These are phyloP conservation scores for Fusarium metavorans DNA, from an alignment of 2,329 filamentous ascomycete species.

Conservation along the genomic window DNA sequence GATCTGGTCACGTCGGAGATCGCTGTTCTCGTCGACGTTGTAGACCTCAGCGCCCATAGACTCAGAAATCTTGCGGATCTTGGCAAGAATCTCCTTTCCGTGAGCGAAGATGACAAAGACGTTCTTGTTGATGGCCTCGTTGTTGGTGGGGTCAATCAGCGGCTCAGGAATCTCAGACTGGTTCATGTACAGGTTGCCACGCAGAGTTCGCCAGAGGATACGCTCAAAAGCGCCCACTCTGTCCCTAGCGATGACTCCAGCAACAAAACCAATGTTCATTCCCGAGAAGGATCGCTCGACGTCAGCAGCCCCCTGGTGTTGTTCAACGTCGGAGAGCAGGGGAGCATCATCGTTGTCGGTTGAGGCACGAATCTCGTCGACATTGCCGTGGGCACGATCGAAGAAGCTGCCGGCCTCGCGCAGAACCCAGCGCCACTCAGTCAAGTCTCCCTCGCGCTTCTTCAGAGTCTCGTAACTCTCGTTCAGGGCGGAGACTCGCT, in stretches of 20 bases:
- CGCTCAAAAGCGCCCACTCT: slow-evolving; percentile 95
- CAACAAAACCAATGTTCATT: slow-evolving; percentile 99
- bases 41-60: slow-evolving; percentile 96
- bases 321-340: slow-evolving; percentile 91
- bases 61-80: slow-evolving; percentile 99
- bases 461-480: slow-evolving; percentile 99
- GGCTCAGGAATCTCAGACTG: slow-evolving; percentile 97
- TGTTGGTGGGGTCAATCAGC: slow-evolving; percentile 90
- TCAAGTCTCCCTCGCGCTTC: slow-evolving; percentile 96
- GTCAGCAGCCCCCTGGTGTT: slow-evolving; percentile 75
- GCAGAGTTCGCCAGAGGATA: slow-evolving; percentile 95
- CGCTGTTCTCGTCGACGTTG: slow-evolving; percentile 96
- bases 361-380: slow-evolving; percentile 94
- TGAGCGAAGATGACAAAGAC: slow-evolving; percentile 99
- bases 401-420: slow-evolving; percentile 98
- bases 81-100: slow-evolving; percentile 96
- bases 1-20: slow-evolving; percentile 93
- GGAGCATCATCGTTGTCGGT: slow-evolving; percentile 93
- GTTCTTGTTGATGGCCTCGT: slow-evolving; percentile 94
- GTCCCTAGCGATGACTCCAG: slow-evolving; percentile 93
- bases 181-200: slow-evolving; percentile 99
- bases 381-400: slow-evolving; percentile 93
- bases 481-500: slow-evolving; percentile 90
- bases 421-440: slow-evolving; percentile 98
- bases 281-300: slow-evolving; percentile 90